Conservation (phyloP, 2,329 filamentous ascomycete species). For the Talaromyces sp. region DNA sequence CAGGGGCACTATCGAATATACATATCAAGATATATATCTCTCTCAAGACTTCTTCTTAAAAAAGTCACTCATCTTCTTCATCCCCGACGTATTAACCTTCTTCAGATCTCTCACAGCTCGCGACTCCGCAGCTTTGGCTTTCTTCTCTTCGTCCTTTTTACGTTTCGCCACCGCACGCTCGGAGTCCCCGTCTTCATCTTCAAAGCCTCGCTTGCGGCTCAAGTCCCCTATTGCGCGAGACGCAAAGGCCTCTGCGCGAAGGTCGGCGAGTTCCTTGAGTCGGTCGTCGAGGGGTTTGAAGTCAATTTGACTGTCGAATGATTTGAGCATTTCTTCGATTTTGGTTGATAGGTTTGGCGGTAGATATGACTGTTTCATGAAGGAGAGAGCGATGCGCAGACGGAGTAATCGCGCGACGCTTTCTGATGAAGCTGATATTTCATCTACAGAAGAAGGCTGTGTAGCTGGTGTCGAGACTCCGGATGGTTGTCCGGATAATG, state of each 20-base stretch:
- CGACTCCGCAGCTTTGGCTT: conserved; percentile 70
- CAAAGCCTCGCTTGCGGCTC: conserved; percentile 36
- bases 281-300: conserved; percentile 69
- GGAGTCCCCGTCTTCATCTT: conserved; percentile 39
- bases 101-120: conserved; percentile 72
- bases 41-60: conserved; percentile 52
- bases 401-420: conserved; percentile 42
- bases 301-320: conserved; percentile 48
- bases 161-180: conserved; percentile 72
- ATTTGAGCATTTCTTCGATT: conserved; percentile 36
- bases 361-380: conserved; percentile 48
- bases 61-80: conserved; percentile 96
- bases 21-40: neutral
- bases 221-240: conserved; percentile 54
- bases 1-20: neutral
- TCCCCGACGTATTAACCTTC: conserved; percentile 85
- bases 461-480: conserved; percentile 33
- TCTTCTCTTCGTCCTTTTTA: conserved; percentile 80
- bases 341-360: conserved; percentile 33
- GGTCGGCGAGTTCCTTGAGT: conserved; percentile 57
- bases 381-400: conserved; percentile 46
- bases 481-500: conserved; percentile 28
- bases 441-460: conserved; percentile 28
- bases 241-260: conserved; percentile 67
- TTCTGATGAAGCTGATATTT: conserved; percentile 29